Base-by-base conservation (phyloP, 257 asterid genomes). In the Gentiana macrophylla region DNA sequence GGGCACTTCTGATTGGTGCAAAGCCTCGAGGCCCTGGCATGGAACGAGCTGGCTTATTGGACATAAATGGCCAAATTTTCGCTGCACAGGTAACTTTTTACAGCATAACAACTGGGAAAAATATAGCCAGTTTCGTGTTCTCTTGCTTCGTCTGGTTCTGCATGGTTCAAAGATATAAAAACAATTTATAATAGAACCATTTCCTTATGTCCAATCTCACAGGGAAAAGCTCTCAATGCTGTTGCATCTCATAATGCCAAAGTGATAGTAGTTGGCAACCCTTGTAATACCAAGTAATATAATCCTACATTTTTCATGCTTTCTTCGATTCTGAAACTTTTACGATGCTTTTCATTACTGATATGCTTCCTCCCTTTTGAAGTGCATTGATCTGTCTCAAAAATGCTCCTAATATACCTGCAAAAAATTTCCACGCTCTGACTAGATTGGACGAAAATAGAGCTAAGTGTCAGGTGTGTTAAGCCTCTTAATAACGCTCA, bases 21-120 rank as follows among this genome's bases (percentile, higher is more conserved):
- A 92, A 92, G 74, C 97, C 99, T 50, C 95, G 99, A 15, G 99
- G 97, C 32, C 99, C 97, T 9, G 97, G 99, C 59, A 86, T 88
- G 94, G 99, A 92, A 53, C 75, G 97, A 43, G 91, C 99, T 3
- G 94, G 4, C 72, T 73, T 88, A 65, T 84, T 92, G 38, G 99
- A 92, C 76, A 86, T 88, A 59, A 92, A 92, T 12, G 97, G 97
- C 33, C 88, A 85, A 77, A 92, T 92, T 65, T 92, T 75, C 44
- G 94, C 94, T 1, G 94, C 69, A 46, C 97, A 92, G 97, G 97
- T 86, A 2, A 44, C 49, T 49, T 47, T 36, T 52, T 44, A 32
- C 46, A 51, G 54, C 49, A 53, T 24, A 54, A 12, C 8, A 0
- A 37, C 35, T 1, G 3, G n/a, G 8, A 35, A 43, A 44, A 44